Base-by-base conservation (phyloP, 2,329 filamentous ascomycete species). In the Coniochaeta sp. region DNA sequence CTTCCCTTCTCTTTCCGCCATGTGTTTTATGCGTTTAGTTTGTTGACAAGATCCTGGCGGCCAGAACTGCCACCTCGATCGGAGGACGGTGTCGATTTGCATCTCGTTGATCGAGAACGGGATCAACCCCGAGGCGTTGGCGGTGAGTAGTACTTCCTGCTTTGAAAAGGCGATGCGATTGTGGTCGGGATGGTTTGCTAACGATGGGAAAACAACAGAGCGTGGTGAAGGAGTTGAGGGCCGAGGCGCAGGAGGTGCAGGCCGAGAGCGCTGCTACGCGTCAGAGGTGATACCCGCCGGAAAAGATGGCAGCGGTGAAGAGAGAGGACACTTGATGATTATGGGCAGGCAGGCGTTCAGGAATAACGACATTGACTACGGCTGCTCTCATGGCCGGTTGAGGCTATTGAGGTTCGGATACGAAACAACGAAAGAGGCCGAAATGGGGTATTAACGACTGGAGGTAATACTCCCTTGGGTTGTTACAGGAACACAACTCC, bases 61-160 rank as follows among this genome's bases (percentile, higher is more conserved):
- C 47, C 56, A 97, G 92, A 96, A 97, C 71, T 96, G 92, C 56
- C 83, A 95, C 57, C 83, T 99, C 45, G 91, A 96, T 68, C 85
- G 92, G 28, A 86, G 91, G 51, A 91, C 91, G 18, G 77, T 99
- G 16, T 96, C 91, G 3, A 89, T 96, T 56, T 99, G 94, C 70
- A 92, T 97, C 54, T 96, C 91, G 51, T 81, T 99, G 68, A 95
- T 99, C 60, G 94, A 99, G 71, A 96, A 96, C 64, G 94, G 94
- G 13, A 90, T 97, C 27, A 96, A 96, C 65, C 94, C 94, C 0
- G 92, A 97, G 67, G 94, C 92, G 1, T 75, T 99, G 28, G 91
- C 92, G 22, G 94, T 97, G 78, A 64, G 89, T 63, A 20, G 24
- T 31, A 3, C 16, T 42, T 16, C 38, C 9, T 18, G 33, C 16